Percentiles rank a stretch among this genome's conserved stretches.
phyloP scores from a whole-genome alignment of 2,329 filamentous ascomycete species.

The Talaromyces atroroseus region DNA sequence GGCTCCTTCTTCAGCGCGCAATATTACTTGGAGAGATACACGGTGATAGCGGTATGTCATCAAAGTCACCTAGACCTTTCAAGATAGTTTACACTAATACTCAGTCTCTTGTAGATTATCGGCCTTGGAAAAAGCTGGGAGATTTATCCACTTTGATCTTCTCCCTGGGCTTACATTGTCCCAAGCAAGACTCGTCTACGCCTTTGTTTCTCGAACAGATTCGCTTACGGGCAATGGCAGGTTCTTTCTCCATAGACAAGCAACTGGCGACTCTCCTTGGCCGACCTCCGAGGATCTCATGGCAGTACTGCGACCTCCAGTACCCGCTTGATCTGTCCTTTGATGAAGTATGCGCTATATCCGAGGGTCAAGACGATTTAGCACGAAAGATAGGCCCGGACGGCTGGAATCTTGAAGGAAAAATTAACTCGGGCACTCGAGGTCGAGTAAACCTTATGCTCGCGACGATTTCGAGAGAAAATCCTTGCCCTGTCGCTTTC shows the following conservation, averaged over 20 bases:
- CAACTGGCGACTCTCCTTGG: conserved; percentile 43
- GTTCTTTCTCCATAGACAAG: conserved; percentile 41
- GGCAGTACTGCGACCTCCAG: conserved; percentile 29
- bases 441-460: conserved; percentile 11
- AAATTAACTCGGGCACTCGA: conserved; percentile 7
- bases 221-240: conserved; percentile 33
- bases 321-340: conserved; percentile 19
- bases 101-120: conserved; percentile 29
- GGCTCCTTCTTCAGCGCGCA: conserved; percentile 15
- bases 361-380: conserved; percentile 10
- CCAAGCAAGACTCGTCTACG: conserved; percentile 15
- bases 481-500: conserved; percentile 11
- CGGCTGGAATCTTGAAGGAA: conserved; percentile 21
- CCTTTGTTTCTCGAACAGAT: conserved; percentile 34
- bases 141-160: conserved; percentile 40
- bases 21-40: conserved; percentile 13
- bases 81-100: background rate
- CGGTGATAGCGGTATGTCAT: conserved; percentile 16
- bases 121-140: conserved; percentile 40
- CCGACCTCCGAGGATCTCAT: conserved; percentile 39
- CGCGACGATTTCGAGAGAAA: conserved; percentile 8
- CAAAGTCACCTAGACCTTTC: background rate
- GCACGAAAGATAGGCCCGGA: conserved; percentile 14
- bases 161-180: conserved; percentile 42
- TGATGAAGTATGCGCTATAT: conserved; percentile 17